Conservation (phyloP, 1,284 basidiomycete species). For the Heterobasidion irregulare region DNA sequence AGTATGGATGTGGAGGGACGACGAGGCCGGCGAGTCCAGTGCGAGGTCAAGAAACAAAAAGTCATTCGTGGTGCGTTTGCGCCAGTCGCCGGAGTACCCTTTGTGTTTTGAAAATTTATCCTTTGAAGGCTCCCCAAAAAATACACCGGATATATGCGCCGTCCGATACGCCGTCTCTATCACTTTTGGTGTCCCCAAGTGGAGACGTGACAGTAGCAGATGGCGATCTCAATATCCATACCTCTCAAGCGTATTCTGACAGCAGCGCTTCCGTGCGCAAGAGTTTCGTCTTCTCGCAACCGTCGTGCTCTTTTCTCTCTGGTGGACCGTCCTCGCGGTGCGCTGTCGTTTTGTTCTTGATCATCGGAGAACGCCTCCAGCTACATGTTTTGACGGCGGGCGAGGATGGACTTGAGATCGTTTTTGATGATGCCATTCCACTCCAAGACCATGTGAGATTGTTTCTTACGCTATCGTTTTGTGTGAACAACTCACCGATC, state of each 20-base stretch:
- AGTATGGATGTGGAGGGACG: conserved; percentile 58
- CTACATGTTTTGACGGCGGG: conserved; percentile 4
- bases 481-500: conserved; percentile 3
- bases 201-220: conserved; percentile 39
- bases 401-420: conserved; percentile 1
- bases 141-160: conserved; percentile 36
- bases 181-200: conserved; percentile 36
- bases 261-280: conserved; percentile 24
- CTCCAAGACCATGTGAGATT: not conserved
- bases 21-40: conserved; percentile 26
- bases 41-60: conserved; percentile 25
- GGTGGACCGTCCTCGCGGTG: conserved; percentile 14
- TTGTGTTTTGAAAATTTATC: not conserved
- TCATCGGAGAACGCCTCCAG: not conserved
- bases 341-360: conserved; percentile 22
- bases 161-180: conserved; percentile 28
- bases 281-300: conserved; percentile 36
- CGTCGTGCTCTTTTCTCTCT: conserved; percentile 35
- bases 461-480: not conserved
- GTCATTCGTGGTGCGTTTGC: conserved; percentile 35
- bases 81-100: not conserved
- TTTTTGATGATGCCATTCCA: not conserved
- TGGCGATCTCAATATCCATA: conserved; percentile 31
- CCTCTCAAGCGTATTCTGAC: conserved; percentile 21
- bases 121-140: conserved; percentile 32